Evolutionary conservation across 768 basidiomycete species (phyloP), one percentile per base, ranked within the genome.

Genomic region (Hericium rajendrae): DNA sequence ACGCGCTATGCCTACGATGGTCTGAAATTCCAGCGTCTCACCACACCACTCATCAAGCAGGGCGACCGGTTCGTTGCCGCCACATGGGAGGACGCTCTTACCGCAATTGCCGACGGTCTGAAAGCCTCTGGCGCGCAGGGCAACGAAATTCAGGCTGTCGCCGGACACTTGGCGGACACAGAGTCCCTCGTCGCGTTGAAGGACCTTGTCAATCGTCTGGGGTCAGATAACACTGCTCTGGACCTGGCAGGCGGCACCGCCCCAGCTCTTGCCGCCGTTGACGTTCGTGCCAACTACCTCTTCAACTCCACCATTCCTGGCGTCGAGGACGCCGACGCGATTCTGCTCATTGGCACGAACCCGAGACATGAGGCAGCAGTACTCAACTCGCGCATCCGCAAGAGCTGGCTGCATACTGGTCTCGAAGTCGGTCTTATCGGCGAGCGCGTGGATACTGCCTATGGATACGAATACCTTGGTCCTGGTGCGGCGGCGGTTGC

Each of bases 351-450:
- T 64, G 97, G 95, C 57, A 97, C 94, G 46, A 97, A 98, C 73
- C 95, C 95, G 10, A 80, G 97, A 18, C 94, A 97, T 68, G 97
- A 99, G 71, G 97, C 94, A 4, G 88, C 97, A 20, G 94, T 97
- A 56, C 78, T 98, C 62, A 99, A 98, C 78, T 93, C 94, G 24
- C 91, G 97, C 60, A 91, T 99, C 65, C 83, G 97, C 64, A 94
- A 93, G 78, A 87, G 84, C 65, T 99, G 92, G 90, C 69, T 99
- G 62, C 87, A 94, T 67, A 85, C 84, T 6, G 80, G 83, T 49
- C 78, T 94, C 37, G 91, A 97, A 65, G 79, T 97, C 38, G 97
- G 89, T 41, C 71, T 95, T 38, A 84, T 99, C 57, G 97, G 97
- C 28, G 88, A 95, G 70, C 81, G 88, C 32, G 91, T 84, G 20